Evolutionary conservation across 2,329 filamentous ascomycete genomes (phyloP), one percentile per base, ranked within the genome.

Genomic region (Cordyceps pruinosa): DNA sequence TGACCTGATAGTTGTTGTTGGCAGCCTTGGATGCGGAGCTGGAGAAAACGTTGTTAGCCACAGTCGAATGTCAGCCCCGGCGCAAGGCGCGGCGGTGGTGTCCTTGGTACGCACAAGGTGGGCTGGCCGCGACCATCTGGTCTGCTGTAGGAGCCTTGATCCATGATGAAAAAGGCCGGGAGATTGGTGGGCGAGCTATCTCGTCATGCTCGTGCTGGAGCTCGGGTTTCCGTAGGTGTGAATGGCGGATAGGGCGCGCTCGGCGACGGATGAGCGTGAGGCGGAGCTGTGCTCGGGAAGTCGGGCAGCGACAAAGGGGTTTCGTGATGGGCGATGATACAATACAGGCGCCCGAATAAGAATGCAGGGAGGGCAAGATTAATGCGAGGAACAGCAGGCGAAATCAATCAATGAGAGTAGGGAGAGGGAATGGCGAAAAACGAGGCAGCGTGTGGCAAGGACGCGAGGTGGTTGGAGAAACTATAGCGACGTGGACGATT

Each of bases 1-100:
- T 95, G 52, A 90, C 84, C 69, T 89, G 88, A 73, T 92, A 96
- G 26, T 72, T 66, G 58, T 64, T 69, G 55, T 63, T 66, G 21
- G 23, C 34, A 21, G 47, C 47, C 23, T 23, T 37, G 13, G 46
- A 39, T 3, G 19, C 35, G 7, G 55, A 32, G 2, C 47, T 51
- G 9, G 10, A 23, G 17, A 23, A 9, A 13, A 23, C 1, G n/a
- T 7, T 32, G 47, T 51, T 45, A 49, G 47, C 23, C 3, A 26
- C 9, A 34, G 35, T 17, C 8, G 6, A n/a, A 19, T 4, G 12
- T 21, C 37, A 42, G 6, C 6, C 2, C 8, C 4, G 37, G 17
- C 19, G 26, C 46, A 28, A 28, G 17, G 7, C 12, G n/a, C 8
- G 12, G 28, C 7, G 32, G 30, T 12, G n/a, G 34, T 37, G 32